Evolutionary conservation across 2,329 filamentous ascomycete genomes (phyloP).

Genomic region (Chaetomiaceae sp.): DNA sequence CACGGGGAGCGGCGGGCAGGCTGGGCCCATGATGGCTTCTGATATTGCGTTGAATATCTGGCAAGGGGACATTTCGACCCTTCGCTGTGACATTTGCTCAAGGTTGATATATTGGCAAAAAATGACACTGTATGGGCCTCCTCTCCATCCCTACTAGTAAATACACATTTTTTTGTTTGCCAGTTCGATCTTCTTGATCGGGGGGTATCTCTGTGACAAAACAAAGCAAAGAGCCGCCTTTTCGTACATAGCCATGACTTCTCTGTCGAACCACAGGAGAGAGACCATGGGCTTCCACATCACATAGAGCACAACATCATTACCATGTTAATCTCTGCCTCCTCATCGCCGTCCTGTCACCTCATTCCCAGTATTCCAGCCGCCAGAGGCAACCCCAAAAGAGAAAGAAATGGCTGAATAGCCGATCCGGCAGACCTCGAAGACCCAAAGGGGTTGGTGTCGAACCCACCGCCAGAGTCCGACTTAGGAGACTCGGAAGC

Average conservation of each 20-base stretch:
- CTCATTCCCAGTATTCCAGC: slow-evolving; percentile 6
- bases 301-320: neutral
- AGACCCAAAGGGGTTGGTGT: slow-evolving; percentile 29
- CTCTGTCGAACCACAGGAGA: neutral
- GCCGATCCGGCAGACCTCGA: slow-evolving; percentile 15
- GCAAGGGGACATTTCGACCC: neutral
- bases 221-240: neutral
- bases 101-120: neutral
- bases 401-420: neutral
- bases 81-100: neutral
- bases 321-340: neutral
- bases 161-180: neutral
- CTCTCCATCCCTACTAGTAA: neutral
- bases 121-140: neutral
- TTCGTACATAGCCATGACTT: neutral
- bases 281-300: neutral
- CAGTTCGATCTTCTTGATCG: neutral
- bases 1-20: neutral
- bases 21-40: neutral
- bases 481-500: slow-evolving; percentile 5
- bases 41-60: neutral
- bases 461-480: slow-evolving; percentile 10
- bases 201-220: slow-evolving; percentile 7
- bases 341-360: neutral
- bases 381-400: slow-evolving; percentile 11